phyloP scores from a whole-genome alignment of 192 early-diverging fungal species.

The Umbelopsis ramanniana region DNA sequence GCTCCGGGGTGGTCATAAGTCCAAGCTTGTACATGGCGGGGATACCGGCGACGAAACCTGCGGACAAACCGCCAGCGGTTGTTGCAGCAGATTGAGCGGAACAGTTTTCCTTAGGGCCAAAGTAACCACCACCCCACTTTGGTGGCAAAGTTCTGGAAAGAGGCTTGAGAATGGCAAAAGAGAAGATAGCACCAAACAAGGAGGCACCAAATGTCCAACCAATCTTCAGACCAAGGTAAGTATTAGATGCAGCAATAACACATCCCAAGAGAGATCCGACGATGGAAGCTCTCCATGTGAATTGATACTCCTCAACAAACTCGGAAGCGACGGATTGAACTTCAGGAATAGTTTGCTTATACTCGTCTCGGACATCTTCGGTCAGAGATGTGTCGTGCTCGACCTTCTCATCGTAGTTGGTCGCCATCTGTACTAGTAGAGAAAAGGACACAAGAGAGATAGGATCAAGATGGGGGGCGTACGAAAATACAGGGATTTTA shows the following conservation, averaged over 20 bases:
- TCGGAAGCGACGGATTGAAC: not conserved
- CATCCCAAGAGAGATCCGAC: slow-evolving; percentile 65
- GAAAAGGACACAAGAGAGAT: not conserved
- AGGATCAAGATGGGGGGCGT: not conserved
- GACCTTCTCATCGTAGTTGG: slow-evolving; percentile 13
- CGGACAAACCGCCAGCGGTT: slow-evolving; percentile 66
- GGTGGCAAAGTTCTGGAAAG: slow-evolving; percentile 43
- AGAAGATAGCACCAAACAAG: slow-evolving; percentile 60
- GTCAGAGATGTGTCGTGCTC: not conserved
- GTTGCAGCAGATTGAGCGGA: slow-evolving; percentile 73
- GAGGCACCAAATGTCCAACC: slow-evolving; percentile 63
- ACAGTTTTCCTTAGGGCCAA: slow-evolving; percentile 73
- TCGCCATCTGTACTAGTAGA: not conserved
- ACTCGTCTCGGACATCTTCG: not conserved
- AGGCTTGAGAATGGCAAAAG: slow-evolving; percentile 64
- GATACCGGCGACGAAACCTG: slow-evolving; percentile 66
- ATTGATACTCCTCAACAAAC: slow-evolving; percentile 33
- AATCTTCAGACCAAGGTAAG: slow-evolving; percentile 72
- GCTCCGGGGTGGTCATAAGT: slow-evolving; percentile 51
- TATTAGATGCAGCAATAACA: slow-evolving; percentile 70
- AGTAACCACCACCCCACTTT: slow-evolving; percentile 52
- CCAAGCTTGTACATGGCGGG: slow-evolving; percentile 73
- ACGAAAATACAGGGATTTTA: not conserved
- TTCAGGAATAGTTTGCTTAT: slow-evolving; percentile 13
- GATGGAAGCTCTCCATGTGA: slow-evolving; percentile 59